A percentile compares a stretch with the other conserved stretches of the same genome.
Conservation (phyloP, 495 filamentous ascomycete species). For the Chlorociboria aeruginascens region DNA sequence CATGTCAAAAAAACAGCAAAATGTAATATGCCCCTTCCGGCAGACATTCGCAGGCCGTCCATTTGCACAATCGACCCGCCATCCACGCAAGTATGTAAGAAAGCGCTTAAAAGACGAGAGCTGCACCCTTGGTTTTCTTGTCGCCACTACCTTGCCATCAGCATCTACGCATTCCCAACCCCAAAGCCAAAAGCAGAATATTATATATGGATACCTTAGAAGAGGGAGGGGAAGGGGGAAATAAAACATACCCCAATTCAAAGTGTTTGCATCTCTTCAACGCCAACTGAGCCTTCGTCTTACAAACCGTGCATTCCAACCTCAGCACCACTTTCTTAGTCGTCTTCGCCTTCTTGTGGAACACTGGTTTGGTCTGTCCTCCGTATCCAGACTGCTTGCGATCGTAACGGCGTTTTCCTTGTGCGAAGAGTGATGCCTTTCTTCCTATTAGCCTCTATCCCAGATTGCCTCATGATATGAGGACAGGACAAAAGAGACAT, state of each 20-base stretch:
- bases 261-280: constrained; percentile 99
- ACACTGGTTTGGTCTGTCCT: constrained; percentile 99
- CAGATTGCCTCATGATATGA: background rate
- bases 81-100: too few species aligned
- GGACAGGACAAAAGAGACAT: background rate
- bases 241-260: constrained; percentile 80
- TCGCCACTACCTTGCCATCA: constrained; percentile 62
- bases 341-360: constrained; percentile 99
- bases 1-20: too few species aligned
- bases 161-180: too few species aligned
- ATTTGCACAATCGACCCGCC: too few species aligned
- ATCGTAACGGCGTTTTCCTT: constrained; percentile 99
- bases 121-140: constrained; percentile 99
- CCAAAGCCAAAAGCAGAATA: background rate
- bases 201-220: too few species aligned
- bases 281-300: constrained; percentile 95
- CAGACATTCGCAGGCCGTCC: too few species aligned
- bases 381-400: constrained; percentile 99
- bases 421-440: constrained; percentile 82
- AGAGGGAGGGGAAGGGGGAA: background rate
- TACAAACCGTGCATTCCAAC: constrained; percentile 92
- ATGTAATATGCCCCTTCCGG: too few species aligned
- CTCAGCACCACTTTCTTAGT: constrained; percentile 99
- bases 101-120: constrained; percentile 76
- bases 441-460: constrained; percentile 2